Conservation (phyloP, 495 filamentous ascomycete species). For the Extremus antarcticus region DNA sequence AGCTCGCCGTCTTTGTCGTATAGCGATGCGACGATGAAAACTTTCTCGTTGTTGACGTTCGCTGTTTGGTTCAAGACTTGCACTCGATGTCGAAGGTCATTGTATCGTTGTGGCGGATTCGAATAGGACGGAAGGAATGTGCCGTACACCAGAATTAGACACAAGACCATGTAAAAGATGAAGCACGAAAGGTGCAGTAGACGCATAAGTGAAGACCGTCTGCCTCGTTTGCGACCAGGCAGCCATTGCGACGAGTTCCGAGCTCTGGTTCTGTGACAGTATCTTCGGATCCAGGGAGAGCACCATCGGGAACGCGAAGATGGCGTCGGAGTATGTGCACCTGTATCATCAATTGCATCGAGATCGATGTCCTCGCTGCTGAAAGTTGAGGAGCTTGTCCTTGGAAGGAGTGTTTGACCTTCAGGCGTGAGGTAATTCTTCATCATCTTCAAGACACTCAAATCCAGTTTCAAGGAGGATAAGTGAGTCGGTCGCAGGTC, state of each 20-base stretch:
- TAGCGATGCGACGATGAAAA: conserved; percentile 68
- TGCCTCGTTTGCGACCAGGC: background rate
- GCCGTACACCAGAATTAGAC: conserved; percentile 20
- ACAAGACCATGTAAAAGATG: conserved; percentile 2
- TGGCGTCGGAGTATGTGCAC: background rate
- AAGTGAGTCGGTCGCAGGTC: too few species aligned
- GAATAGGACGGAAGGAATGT: conserved; percentile 53
- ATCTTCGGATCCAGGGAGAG: too few species aligned
- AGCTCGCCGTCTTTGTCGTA: conserved; percentile 52
- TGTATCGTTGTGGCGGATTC: conserved; percentile 40
- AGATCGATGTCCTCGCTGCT: background rate
- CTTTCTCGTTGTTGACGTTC: conserved; percentile 52
- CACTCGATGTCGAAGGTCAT: conserved; percentile 27
- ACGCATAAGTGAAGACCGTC: background rate
- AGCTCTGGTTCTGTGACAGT: too few species aligned
- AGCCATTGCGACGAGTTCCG: background rate
- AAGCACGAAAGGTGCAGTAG: background rate
- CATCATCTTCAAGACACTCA: too few species aligned
- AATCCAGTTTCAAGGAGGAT: too few species aligned
- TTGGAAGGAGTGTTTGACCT: background rate
- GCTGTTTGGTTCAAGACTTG: conserved; percentile 35
- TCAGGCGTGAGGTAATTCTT: background rate
- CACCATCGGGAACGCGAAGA: background rate
- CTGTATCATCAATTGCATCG: background rate
- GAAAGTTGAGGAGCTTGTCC: background rate